Evolutionary conservation across 225 moss, liverwort and hornwort genomes (phyloP), one percentile per base, ranked within the genome.

Genomic region (Polytrichum commune): DNA sequence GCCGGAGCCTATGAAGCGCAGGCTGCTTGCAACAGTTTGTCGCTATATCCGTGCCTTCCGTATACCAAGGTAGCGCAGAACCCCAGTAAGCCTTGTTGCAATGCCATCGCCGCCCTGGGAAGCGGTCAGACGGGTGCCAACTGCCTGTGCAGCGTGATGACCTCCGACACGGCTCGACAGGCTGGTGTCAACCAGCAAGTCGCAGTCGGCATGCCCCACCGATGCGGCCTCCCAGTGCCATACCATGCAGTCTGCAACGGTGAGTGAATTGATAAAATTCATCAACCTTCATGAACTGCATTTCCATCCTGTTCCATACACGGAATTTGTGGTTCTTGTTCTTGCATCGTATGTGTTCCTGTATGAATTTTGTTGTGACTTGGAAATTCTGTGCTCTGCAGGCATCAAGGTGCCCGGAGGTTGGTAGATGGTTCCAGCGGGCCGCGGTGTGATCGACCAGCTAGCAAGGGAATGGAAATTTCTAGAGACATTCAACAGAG

Each of bases 151-250:
- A 58, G 63, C 4, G n/a, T 86, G 27, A 74, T 86, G 86, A 79
- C 23, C 7, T 82, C 82, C 18, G 66, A 57, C 6, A 30, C 54
- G 25, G 86, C 80, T 18, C 55, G 16, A 10, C 70, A 74, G 63
- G 77, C 68, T 4, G 86, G 86, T 19, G 79, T 80, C 1, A 2
- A 76, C 19, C 77, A 77, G 19, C 64, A 72, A 1, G 79, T 20
- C 8, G 80, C 86, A 29, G 77, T 86, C 19, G 86, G 86, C 69
- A 86, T 83, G 82, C 82, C 82, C 13, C 29, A 35, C 67, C 29
- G 82, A 6, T 86, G 86, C 32, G 77, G 80, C 65, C 24, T 86
- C 24, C 32, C 77, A 18, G 82, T 83, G 32, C 70, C 80, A 3
- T 86, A 80, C 73, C 86, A 86, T 64, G 69, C 73, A 63, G 65